Evolutionary conservation across 495 filamentous ascomycete genomes (phyloP).

Genomic region (Neurospora sp.): DNA sequence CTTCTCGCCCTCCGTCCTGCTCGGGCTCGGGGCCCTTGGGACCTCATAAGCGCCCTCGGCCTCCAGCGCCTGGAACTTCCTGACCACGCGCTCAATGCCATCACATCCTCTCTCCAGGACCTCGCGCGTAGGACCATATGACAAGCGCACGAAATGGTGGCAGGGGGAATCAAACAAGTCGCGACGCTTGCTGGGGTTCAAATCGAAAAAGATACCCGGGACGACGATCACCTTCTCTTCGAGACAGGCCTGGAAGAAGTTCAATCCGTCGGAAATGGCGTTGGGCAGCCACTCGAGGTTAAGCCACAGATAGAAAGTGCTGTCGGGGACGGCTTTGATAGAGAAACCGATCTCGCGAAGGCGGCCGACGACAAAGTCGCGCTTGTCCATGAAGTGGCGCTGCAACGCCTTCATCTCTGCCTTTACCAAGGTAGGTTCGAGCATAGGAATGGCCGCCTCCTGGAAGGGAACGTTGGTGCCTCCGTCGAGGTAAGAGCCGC

Average conservation of each 20-base stretch:
- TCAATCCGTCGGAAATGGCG: slow-evolving; percentile 80
- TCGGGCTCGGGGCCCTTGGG: not conserved
- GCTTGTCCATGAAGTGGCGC: slow-evolving; percentile 75
- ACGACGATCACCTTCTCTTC: slow-evolving; percentile 92
- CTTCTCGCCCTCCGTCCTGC: not conserved
- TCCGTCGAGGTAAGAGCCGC: slow-evolving; percentile 91
- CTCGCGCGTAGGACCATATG: slow-evolving; percentile 89
- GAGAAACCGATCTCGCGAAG: slow-evolving; percentile 77
- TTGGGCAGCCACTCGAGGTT: slow-evolving; percentile 52
- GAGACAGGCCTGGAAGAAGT: slow-evolving; percentile 91
- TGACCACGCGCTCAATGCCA: slow-evolving; percentile 74
- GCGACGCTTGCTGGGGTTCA: slow-evolving; percentile 81
- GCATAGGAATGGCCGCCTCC: slow-evolving; percentile 84
- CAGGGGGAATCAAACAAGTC: slow-evolving; percentile 93
- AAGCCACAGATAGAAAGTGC: slow-evolving; percentile 79
- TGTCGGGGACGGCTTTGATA: slow-evolving; percentile 67
- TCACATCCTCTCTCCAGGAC: slow-evolving; percentile 73
- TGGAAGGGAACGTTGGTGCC: slow-evolving; percentile 94
- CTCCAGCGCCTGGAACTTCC: not conserved
- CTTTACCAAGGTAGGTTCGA: slow-evolving; percentile 69
- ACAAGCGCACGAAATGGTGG: slow-evolving; percentile 88
- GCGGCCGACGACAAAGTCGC: slow-evolving; percentile 75
- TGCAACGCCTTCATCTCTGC: slow-evolving; percentile 88
- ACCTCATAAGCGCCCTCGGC: not conserved
- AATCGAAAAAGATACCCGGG: slow-evolving; percentile 83